phyloP scores from a whole-genome alignment of 106 monocot genomes.

The Apostasia shenzhenica region DNA sequence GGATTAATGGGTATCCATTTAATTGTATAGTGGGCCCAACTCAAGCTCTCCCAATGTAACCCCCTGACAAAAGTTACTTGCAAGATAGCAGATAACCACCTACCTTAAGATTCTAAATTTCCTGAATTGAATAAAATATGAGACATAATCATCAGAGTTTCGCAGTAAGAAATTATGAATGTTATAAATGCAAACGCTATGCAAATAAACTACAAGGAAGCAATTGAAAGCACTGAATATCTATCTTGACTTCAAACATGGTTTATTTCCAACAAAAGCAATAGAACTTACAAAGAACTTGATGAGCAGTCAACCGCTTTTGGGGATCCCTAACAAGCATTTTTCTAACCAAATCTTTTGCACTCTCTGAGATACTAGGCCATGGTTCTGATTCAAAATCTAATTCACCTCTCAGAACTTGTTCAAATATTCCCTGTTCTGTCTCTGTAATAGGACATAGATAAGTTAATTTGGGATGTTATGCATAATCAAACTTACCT shows the following conservation, averaged over 20 bases:
- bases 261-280: background rate
- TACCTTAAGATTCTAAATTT: no score
- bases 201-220: background rate
- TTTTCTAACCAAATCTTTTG: conserved; percentile 18
- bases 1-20: no score
- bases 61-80: no score
- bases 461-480: no score
- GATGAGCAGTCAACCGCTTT: conserved; percentile 16
- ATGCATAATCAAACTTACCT: no score
- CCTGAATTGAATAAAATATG: no score
- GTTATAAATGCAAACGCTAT: background rate
- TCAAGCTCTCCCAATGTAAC: no score
- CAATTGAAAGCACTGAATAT: background rate
- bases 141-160: no score
- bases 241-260: background rate
- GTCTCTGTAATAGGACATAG: background rate
- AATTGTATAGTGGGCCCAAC: no score
- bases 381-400: conserved; percentile 19
- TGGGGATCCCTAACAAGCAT: conserved; percentile 20
- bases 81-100: no score
- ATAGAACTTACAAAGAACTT: conserved; percentile 23
- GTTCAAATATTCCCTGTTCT: conserved; percentile 23
- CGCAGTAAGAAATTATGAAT: no score
- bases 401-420: conserved; percentile 19
- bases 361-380: conserved; percentile 21